phyloP scores from a whole-genome alignment of 768 basidiomycete genomes.

The Boletus speciosus region DNA sequence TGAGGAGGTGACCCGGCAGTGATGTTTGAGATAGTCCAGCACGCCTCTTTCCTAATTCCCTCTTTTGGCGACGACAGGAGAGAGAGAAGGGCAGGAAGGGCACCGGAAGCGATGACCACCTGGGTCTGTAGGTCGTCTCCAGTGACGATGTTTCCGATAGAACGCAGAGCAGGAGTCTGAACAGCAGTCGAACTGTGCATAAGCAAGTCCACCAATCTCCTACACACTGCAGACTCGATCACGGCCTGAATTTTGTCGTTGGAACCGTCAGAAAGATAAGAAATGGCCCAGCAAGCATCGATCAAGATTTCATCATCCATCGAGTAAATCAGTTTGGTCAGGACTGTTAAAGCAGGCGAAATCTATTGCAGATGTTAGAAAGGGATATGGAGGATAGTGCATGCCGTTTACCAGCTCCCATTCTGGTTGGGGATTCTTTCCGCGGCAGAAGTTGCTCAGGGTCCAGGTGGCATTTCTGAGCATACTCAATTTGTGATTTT shows the following conservation, averaged over 20 bases:
- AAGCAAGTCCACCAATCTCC: slow-evolving; percentile 94
- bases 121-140: slow-evolving; percentile 99
- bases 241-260: slow-evolving; percentile 99
- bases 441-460: slow-evolving; percentile 97
- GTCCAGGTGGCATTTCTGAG: slow-evolving; percentile 99
- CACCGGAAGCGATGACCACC: slow-evolving; percentile 97
- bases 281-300: slow-evolving; percentile 99
- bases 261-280: slow-evolving; percentile 96
- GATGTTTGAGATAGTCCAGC: slow-evolving; percentile 99
- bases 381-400: slow-evolving; percentile 5
- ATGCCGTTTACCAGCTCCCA: slow-evolving; percentile 81
- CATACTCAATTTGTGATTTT: slow-evolving; percentile 99
- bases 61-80: slow-evolving; percentile 96
- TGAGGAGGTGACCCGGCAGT: slow-evolving; percentile 96
- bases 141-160: slow-evolving; percentile 98
- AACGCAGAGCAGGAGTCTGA: slow-evolving; percentile 96
- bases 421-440: slow-evolving; percentile 95
- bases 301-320: slow-evolving; percentile 99
- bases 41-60: slow-evolving; percentile 98
- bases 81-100: slow-evolving; percentile 89
- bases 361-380: slow-evolving; percentile 55
- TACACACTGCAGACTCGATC: slow-evolving; percentile 96
- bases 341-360: slow-evolving; percentile 91
- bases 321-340: slow-evolving; percentile 98
- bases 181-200: slow-evolving; percentile 95